phyloP scores from a whole-genome alignment of 768 basidiomycete genomes.

The Phaffia tasmanica region DNA sequence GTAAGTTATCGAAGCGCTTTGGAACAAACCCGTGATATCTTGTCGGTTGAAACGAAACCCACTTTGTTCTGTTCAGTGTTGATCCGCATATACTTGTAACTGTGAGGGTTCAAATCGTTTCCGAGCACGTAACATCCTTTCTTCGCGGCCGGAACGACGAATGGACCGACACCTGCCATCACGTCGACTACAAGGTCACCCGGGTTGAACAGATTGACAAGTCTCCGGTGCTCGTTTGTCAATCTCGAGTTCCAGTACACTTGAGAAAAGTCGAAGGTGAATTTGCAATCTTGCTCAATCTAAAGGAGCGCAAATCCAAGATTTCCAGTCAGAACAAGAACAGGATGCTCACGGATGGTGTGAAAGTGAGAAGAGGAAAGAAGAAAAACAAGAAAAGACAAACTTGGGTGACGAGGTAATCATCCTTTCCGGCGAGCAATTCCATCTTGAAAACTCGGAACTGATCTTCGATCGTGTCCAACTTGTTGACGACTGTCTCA shows the following conservation, averaged over 20 bases:
- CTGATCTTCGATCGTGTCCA: constrained; percentile 63
- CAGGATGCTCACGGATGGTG: background rate
- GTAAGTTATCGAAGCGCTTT: background rate
- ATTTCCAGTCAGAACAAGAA: background rate
- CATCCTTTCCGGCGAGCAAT: constrained; percentile 75
- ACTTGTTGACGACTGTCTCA: constrained; percentile 88
- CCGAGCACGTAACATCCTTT: constrained; percentile 81
- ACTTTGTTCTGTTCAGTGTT: constrained; percentile 74
- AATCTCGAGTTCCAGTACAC: constrained; percentile 99
- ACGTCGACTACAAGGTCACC: constrained; percentile 71
- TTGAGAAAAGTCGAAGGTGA: constrained; percentile 84
- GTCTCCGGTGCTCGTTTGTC: constrained; percentile 76
- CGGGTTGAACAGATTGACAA: constrained; percentile 61
- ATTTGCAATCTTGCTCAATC: constrained; percentile 75
- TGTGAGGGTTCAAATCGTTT: constrained; percentile 88
- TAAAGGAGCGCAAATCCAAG: constrained; percentile 35
- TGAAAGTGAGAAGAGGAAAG: background rate
- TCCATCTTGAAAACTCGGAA: constrained; percentile 98
- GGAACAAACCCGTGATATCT: background rate
- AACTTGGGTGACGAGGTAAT: constrained; percentile 80
- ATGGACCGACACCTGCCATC: constrained; percentile 95
- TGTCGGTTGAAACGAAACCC: constrained; percentile 30
- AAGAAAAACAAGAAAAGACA: constrained; percentile 31
- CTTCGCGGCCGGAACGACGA: constrained; percentile 83
- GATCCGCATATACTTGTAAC: constrained; percentile 58